Evolutionary conservation across 2,329 filamentous ascomycete genomes (phyloP), one percentile per base, ranked within the genome.

Genomic region (Phymatotrichopsis omnivora): DNA sequence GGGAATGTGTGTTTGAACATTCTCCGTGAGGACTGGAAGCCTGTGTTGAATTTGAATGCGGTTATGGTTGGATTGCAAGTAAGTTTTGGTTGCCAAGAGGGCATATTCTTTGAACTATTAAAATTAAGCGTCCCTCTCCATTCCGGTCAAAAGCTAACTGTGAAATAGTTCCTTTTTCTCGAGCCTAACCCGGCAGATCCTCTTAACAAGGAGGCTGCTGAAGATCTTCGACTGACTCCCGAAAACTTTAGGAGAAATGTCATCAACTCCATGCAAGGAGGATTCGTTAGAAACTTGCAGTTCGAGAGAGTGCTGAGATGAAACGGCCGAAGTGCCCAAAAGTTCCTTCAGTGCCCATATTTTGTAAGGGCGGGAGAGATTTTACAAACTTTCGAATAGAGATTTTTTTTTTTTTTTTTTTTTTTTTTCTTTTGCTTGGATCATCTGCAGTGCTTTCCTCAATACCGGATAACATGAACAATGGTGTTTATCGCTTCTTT

Each of bases 1-100:
- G 91, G 91, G 58, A 98, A 98, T 63, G 87, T 98, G 53, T 98
- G 91, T 69, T 68, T 98, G 61, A 98, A 98, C 64, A 98, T 98
- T 60, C 67, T 98, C 60, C 73, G 91, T 52, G 91, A 98, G 68
- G 91, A 98, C 68, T 98, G 91, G 91, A 98, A 96, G 71, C 91
- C 91, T 0, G 91, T 98, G 33, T 68, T 98, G 62, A 96, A 96
- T 64, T 66, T 98, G 63, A 95, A 96, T 62, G 87, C 91, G 12
- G 86, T 96, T 30, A 91, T 98, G 57, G 86, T 96, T 42, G 91
- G 91, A 31, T 68, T 98, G 62, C 85, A 87, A 75, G 81, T 85
- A 67, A 32, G 69, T 60, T 30, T 24, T 35, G 22, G 19, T 24
- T 22, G 17, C 24, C 28, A 8, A 11, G n/a, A 8, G 8, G 7